Evolutionary conservation across 768 basidiomycete genomes (phyloP).

Genomic region (Suillus tomentosus): DNA sequence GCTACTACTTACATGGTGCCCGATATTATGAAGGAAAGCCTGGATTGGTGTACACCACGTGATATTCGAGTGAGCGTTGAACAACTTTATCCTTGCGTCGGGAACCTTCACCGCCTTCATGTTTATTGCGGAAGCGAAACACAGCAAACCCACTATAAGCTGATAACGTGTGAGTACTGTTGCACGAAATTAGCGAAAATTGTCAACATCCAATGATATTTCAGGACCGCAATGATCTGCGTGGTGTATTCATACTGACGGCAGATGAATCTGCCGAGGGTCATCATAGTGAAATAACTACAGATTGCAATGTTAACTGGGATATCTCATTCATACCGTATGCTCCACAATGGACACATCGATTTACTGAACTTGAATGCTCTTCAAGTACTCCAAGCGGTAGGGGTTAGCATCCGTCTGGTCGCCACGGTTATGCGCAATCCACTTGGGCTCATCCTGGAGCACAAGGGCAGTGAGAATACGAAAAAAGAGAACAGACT

Average conservation of each 20-base stretch:
- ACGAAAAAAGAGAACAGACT: background rate
- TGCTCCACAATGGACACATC: background rate
- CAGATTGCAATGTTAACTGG: background rate
- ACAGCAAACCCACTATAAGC: background rate
- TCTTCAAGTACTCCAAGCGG: constrained; percentile 60
- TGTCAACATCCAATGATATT: background rate
- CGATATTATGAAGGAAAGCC: background rate
- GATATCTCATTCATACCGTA: background rate
- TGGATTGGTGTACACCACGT: background rate
- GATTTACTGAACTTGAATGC: constrained; percentile 39
- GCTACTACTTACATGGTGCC: background rate
- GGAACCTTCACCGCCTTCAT: background rate
- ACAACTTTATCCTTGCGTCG: background rate
- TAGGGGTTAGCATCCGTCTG: constrained; percentile 66
- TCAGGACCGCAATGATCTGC: background rate
- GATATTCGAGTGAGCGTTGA: background rate
- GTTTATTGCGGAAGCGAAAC: background rate
- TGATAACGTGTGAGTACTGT: background rate
- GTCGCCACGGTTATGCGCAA: constrained; percentile 65
- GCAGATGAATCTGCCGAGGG: background rate
- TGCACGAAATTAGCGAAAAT: background rate
- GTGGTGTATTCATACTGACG: background rate
- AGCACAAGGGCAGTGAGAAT: background rate
- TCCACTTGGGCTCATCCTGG: constrained; percentile 95
- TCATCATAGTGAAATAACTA: background rate